Percentiles rank a stretch among this genome's conserved stretches.
Conservation (phyloP, 2,329 filamentous ascomycete genomes). For the Monosporascus ibericus region DNA sequence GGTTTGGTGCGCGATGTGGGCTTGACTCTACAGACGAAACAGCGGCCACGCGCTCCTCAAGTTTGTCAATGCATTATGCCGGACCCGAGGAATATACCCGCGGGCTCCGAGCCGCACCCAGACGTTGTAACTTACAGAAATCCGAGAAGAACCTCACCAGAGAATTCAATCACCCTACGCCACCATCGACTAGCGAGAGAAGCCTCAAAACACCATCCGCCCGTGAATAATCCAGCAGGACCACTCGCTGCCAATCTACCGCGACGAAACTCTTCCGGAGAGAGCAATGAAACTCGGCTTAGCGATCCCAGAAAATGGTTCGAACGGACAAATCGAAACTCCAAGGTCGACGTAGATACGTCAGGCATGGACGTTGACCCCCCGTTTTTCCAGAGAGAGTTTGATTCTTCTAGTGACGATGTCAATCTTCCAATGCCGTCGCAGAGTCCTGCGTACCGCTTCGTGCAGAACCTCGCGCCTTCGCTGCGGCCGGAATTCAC, state of each 20-base stretch:
- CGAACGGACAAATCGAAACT: constrained; percentile 46
- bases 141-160: constrained; percentile 34
- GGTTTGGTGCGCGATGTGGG: neutral
- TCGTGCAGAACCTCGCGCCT: constrained; percentile 14
- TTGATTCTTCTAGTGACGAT: constrained; percentile 46
- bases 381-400: constrained; percentile 49
- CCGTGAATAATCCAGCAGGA: constrained; percentile 6
- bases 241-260: constrained; percentile 14
- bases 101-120: constrained; percentile 14
- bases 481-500: constrained; percentile 27
- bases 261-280: constrained; percentile 39
- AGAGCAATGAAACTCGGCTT: constrained; percentile 41
- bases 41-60: constrained; percentile 10
- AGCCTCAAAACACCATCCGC: constrained; percentile 22
- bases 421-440: constrained; percentile 15
- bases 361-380: constrained; percentile 48
- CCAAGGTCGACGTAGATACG: constrained; percentile 34
- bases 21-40: neutral
- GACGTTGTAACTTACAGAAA: constrained; percentile 20
- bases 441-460: constrained; percentile 20
- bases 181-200: constrained; percentile 41
- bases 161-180: constrained; percentile 41
- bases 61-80: constrained; percentile 16
- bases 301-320: constrained; percentile 52
- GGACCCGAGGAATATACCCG: constrained; percentile 17